Evolutionary conservation across 2,329 filamentous ascomycete genomes (phyloP).

Genomic region (Diaporthe batatas): DNA sequence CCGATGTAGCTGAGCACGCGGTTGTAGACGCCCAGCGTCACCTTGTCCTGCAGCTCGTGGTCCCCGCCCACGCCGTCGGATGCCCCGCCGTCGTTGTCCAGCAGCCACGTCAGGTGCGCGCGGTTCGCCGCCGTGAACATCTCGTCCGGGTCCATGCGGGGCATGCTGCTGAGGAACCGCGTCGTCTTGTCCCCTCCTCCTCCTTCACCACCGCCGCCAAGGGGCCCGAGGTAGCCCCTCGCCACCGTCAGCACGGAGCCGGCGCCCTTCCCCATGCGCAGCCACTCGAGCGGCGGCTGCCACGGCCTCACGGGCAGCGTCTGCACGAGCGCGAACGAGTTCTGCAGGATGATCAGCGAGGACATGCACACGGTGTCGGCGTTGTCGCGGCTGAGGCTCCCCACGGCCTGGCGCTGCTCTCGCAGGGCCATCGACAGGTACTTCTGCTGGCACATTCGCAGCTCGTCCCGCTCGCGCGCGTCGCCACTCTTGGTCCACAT

Average conservation of each 20-base stretch:
- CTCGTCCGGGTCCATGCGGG: constrained; percentile 50
- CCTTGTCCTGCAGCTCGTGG: constrained; percentile 50
- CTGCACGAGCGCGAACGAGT: constrained; percentile 55
- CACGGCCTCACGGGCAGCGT: constrained; percentile 53
- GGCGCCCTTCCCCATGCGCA: constrained; percentile 53
- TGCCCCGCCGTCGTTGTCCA: constrained; percentile 48
- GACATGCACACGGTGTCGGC: constrained; percentile 54
- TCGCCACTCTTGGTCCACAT: constrained; percentile 49
- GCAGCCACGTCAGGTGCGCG: constrained; percentile 51
- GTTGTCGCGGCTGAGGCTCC: constrained; percentile 47
- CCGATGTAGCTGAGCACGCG: constrained; percentile 53
- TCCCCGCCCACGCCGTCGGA: constrained; percentile 46
- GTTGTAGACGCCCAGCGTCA: constrained; percentile 48
- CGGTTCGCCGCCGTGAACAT: constrained; percentile 50
- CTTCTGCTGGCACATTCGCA: constrained; percentile 51
- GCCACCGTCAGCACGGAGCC: constrained; percentile 51
- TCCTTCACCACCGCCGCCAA: constrained; percentile 20
- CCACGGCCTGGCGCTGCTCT: constrained; percentile 54
- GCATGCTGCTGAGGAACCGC: constrained; percentile 48
- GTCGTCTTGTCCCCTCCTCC: constrained; percentile 44
- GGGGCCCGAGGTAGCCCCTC: constrained; percentile 43
- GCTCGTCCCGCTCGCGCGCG: constrained; percentile 40
- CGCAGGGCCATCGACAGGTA: constrained; percentile 54
- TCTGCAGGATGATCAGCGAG: constrained; percentile 52
- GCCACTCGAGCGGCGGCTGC: constrained; percentile 55